phyloP scores from a whole-genome alignment of 2,329 filamentous ascomycete species.

The Nemania abortiva region DNA sequence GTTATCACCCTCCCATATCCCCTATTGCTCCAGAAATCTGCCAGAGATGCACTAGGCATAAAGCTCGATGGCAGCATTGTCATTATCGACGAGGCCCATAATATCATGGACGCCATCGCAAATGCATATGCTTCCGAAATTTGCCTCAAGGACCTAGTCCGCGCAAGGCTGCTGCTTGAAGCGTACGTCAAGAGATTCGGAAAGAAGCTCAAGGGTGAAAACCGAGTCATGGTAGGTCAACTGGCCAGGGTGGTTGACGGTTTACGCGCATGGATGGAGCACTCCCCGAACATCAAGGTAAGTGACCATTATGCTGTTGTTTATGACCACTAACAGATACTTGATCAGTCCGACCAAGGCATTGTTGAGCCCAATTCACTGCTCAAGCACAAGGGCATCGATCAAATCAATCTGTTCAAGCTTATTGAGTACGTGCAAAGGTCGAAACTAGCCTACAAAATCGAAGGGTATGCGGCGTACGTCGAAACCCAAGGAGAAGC shows the following conservation, averaged over 20 bases:
- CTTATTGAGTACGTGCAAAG: slow-evolving; percentile 88
- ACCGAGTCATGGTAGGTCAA: slow-evolving; percentile 90
- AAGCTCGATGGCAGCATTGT: slow-evolving; percentile 89
- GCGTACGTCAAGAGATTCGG: slow-evolving; percentile 89
- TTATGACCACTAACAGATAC: slow-evolving; percentile 39
- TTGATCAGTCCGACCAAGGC: slow-evolving; percentile 66
- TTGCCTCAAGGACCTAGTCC: slow-evolving; percentile 76
- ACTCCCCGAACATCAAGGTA: slow-evolving; percentile 63
- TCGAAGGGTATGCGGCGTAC: slow-evolving; percentile 85
- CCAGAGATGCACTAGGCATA: slow-evolving; percentile 87
- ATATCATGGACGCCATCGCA: slow-evolving; percentile 94
- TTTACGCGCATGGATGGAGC: slow-evolving; percentile 75
- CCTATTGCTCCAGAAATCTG: slow-evolving; percentile 85
- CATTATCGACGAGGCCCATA: slow-evolving; percentile 98
- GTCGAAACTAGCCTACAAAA: slow-evolving; percentile 92
- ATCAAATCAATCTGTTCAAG: slow-evolving; percentile 95
- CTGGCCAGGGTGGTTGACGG: slow-evolving; percentile 86
- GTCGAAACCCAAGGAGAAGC: slow-evolving; percentile 60
- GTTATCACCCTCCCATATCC: slow-evolving; percentile 95
- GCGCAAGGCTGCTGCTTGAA: slow-evolving; percentile 79
- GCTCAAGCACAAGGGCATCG: slow-evolving; percentile 85
- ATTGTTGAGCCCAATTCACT: slow-evolving; percentile 78
- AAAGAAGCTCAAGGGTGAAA: slow-evolving; percentile 88
- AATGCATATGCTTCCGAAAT: slow-evolving; percentile 87
- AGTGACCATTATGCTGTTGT: slow-evolving; percentile 22